Base-by-base conservation (phyloP, 371 early-diverging fungal genomes). In the Rhizomucor pusillus region DNA sequence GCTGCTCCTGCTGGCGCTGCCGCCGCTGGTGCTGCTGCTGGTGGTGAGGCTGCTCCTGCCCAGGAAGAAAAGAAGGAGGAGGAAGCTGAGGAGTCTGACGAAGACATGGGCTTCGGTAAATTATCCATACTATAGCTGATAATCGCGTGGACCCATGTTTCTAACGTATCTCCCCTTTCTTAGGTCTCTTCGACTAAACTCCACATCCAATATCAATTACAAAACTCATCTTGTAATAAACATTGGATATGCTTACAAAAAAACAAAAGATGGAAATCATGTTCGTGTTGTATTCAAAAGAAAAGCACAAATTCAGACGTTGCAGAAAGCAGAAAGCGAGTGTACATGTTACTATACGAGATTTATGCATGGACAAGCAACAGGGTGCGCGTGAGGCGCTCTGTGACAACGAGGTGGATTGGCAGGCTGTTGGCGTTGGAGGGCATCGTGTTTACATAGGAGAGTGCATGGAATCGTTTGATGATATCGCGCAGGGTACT, bases 71-170 rank as follows among this genome's bases (percentile, higher is more conserved):
- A 79, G 70, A 81, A 85, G 78, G 90, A 79, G 59, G 87, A 85
- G 68, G 88, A 85, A 66, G 84, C 85, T 77, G 94, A 92, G 73
- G 92, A 92, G 79, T 91, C 92, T 57, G 94, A 93, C 69, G 93
- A 60, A 20, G 60, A 60, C 40, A 60, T 93, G 92, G 94, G 91
- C 72, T 89, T 91, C 85, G 92, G 84, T 85, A 77, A 54, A 58
- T 47, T 19, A 9, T 48, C 29, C n/a, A n/a, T n/a, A n/a, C n/a
- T n/a, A n/a, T n/a, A n/a, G n/a, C n/a, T n/a, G n/a, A n/a, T n/a
- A n/a, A n/a, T n/a, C n/a, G n/a, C n/a, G n/a, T n/a, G n/a, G n/a
- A n/a, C n/a, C n/a, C n/a, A n/a, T n/a, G n/a, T n/a, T n/a, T 29
- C 29, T 29, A 29, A 29, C 7, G 29, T 7, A 7, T 29, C 7